Evolutionary conservation across 495 filamentous ascomycete species (phyloP).

Genomic region (Apiosordaria backusii): DNA sequence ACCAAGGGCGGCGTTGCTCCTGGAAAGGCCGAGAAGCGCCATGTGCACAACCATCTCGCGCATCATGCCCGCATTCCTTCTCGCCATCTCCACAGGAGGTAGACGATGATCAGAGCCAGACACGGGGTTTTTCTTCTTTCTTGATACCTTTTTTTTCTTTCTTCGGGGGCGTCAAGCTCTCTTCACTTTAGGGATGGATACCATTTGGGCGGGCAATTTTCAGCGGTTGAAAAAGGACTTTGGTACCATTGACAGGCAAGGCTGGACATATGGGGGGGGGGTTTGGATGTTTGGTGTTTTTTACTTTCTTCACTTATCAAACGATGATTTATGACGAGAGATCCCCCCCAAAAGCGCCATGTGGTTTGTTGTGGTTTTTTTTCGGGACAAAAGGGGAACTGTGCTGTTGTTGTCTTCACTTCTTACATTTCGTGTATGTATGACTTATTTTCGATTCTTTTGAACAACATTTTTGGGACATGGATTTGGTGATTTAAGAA

Average conservation of each 20-base stretch:
- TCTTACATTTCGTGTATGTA: constrained; percentile 6
- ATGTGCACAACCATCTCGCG: constrained; percentile 27
- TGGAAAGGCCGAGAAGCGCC: constrained; percentile 13
- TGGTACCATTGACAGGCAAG: too few relatives aligned
- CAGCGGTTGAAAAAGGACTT: neutral
- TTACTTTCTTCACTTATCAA: neutral
- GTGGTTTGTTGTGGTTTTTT: neutral
- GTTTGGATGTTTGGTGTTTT: neutral
- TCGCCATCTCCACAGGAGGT: constrained; percentile 15
- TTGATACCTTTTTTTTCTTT: neutral
- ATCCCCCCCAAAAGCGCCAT: neutral
- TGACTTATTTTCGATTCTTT: neutral
- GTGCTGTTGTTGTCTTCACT: neutral
- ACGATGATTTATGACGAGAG: neutral
- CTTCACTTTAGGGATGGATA: constrained; percentile 1
- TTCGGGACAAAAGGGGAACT: too few relatives aligned
- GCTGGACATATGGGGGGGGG: neutral
- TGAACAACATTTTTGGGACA: neutral
- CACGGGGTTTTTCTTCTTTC: neutral
- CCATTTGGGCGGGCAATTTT: neutral
- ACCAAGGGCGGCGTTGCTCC: constrained; percentile 30
- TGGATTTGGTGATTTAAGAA: neutral
- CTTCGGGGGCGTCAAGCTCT: neutral
- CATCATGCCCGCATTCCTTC: constrained; percentile 25
- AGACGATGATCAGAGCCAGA: neutral